phyloP scores from a whole-genome alignment of 129 eudicot species.

The Helichrysum umbraculigerum region DNA sequence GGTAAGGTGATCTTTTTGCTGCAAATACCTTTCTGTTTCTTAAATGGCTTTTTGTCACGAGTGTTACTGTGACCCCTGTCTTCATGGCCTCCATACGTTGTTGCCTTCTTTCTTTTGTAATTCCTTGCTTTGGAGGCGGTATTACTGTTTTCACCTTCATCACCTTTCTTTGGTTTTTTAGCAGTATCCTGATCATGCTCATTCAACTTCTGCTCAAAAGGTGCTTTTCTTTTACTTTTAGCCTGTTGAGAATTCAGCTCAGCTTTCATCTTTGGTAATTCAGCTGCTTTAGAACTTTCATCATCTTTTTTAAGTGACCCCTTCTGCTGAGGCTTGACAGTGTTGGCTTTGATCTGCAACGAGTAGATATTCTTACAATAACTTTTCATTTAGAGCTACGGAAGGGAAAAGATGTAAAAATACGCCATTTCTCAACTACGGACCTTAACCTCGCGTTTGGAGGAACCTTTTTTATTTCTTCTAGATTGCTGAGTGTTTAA shows the following conservation, averaged over 20 bases:
- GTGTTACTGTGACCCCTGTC: slow-evolving; percentile 31
- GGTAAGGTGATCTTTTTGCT: background rate
- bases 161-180: slow-evolving; percentile 24
- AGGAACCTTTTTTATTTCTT: slow-evolving; percentile 25
- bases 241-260: slow-evolving; percentile 20
- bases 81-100: slow-evolving; percentile 20
- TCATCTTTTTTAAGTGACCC: slow-evolving; percentile 29
- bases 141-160: slow-evolving; percentile 30
- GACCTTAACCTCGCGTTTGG: slow-evolving; percentile 24
- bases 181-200: slow-evolving; percentile 27
- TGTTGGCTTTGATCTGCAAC: slow-evolving; percentile 32
- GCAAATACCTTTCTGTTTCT: slow-evolving; percentile 42
- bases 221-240: slow-evolving; percentile 34
- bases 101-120: slow-evolving; percentile 37
- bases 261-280: slow-evolving; percentile 22
- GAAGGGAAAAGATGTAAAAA: background rate
- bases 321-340: slow-evolving; percentile 30
- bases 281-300: slow-evolving; percentile 30
- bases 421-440: slow-evolving; percentile 7
- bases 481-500: slow-evolving; percentile 25
- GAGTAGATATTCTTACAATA: background rate
- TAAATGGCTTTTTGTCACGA: slow-evolving; percentile 32
- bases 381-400: slow-evolving; percentile 2
- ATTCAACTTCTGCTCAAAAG: slow-evolving; percentile 25
- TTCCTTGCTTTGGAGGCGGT: slow-evolving; percentile 29